These are phyloP conservation scores for Casuarina equisetifolia DNA, from an alignment of 306 rosid genomes.

Conservation along the genomic window DNA sequence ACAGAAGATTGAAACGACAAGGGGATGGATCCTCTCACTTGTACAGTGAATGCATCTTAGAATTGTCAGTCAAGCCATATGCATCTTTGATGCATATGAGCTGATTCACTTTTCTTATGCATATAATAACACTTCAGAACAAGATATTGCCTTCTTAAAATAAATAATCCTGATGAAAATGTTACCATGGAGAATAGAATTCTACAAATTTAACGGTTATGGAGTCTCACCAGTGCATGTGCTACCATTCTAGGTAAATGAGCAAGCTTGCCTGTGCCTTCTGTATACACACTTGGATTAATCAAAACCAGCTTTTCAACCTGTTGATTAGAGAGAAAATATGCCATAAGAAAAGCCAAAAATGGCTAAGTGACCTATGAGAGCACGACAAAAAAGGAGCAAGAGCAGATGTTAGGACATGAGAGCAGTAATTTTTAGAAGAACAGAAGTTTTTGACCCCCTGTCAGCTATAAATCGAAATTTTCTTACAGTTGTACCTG, in stretches of 20 bases:
- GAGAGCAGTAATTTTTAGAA: neutral
- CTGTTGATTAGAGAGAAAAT: conserved; percentile 52
- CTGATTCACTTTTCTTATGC: neutral
- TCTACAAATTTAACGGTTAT: neutral
- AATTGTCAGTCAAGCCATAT: neutral
- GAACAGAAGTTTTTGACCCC: neutral
- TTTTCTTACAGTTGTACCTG: neutral
- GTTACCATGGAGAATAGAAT: neutral
- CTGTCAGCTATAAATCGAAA: neutral
- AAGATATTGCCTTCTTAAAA: neutral
- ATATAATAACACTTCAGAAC: neutral
- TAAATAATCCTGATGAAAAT: neutral
- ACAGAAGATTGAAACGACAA: neutral
- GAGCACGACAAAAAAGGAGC: neutral
- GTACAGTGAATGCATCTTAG: neutral
- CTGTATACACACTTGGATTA: conserved; percentile 88
- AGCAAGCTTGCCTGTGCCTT: conserved; percentile 77
- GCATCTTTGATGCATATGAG: neutral
- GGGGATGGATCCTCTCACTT: neutral
- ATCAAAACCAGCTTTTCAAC: conserved; percentile 90
- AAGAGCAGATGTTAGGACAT: neutral
- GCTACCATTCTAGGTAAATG: conserved; percentile 65
- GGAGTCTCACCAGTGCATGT: conserved; percentile 72
- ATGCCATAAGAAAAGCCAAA: conserved; percentile 19
- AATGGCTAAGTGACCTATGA: neutral